Percentiles rank a stretch among this genome's conserved stretches.
These are phyloP conservation scores for Tylopilus sp. DNA, from an alignment of 768 basidiomycete genomes.

Conservation along the genomic window DNA sequence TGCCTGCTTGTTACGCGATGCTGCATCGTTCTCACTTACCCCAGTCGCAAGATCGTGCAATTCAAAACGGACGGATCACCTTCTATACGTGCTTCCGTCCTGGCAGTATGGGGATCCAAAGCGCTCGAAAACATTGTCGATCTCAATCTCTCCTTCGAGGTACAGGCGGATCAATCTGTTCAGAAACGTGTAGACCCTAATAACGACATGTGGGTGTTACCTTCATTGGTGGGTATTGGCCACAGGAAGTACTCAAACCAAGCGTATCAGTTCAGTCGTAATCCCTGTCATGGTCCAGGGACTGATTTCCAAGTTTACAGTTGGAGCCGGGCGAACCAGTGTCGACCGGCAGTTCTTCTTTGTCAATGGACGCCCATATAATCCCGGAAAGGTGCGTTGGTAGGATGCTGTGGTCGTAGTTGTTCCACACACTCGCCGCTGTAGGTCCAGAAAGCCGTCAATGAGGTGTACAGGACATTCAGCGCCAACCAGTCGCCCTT, in stretches of 20 bases:
- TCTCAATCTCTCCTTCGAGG: constrained; percentile 64
- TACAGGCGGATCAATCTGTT: constrained; percentile 55
- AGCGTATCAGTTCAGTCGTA: constrained; percentile 10
- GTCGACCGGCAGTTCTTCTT: constrained; percentile 91
- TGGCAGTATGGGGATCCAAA: constrained; percentile 83
- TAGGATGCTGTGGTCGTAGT: not conserved
- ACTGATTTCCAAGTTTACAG: constrained; percentile 76
- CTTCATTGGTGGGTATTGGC: not conserved
- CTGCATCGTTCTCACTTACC: constrained; percentile 2
- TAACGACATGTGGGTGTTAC: constrained; percentile 20
- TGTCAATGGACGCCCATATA: constrained; percentile 88
- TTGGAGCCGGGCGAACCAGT: constrained; percentile 71
- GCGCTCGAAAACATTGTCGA: constrained; percentile 71
- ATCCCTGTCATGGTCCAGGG: constrained; percentile 63
- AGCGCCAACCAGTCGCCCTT: constrained; percentile 74
- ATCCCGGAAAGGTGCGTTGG: constrained; percentile 58
- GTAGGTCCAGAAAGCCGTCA: constrained; percentile 86
- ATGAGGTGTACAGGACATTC: constrained; percentile 89
- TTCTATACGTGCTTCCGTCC: constrained; percentile 59
- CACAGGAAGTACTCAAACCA: not conserved
- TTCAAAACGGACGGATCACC: constrained; percentile 69
- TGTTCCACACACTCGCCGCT: not conserved
- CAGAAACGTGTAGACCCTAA: constrained; percentile 19
- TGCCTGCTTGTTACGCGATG: not conserved
- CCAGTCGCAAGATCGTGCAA: constrained; percentile 61